Percentiles rank a stretch among this genome's conserved stretches.
These are phyloP conservation scores for Lotus japonicus DNA, from an alignment of 306 rosid species.

Conservation along the genomic window DNA sequence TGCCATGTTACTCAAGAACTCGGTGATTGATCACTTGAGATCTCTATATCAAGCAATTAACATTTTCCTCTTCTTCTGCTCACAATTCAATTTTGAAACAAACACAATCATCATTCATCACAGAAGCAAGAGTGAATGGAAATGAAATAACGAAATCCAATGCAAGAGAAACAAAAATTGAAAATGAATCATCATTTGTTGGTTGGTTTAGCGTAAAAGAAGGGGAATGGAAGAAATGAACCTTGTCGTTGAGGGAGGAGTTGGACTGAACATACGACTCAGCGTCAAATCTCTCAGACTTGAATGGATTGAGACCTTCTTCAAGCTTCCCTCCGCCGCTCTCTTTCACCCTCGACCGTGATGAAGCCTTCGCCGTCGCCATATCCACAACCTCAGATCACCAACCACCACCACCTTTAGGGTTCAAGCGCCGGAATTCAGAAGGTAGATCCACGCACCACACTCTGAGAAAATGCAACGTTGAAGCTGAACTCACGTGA, in stretches of 20 bases:
- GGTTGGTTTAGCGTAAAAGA: neutral
- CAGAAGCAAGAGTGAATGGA: neutral
- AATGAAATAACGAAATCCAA: neutral
- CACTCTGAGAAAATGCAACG: neutral
- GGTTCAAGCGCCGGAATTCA: constrained; percentile 15
- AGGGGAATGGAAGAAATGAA: neutral
- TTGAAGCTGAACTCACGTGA: neutral
- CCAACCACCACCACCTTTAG: constrained; percentile 10
- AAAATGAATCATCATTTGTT: neutral
- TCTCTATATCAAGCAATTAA: neutral
- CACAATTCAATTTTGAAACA: neutral
- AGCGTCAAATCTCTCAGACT: constrained; percentile 82
- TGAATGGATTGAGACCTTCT: constrained; percentile 75
- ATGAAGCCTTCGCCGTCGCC: constrained; percentile 58
- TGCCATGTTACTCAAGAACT: neutral
- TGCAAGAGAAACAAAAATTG: neutral
- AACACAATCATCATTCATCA: neutral
- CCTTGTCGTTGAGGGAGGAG: constrained; percentile 89
- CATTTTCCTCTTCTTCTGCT: no score
- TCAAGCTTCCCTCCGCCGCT: constrained; percentile 77
- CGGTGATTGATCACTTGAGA: neutral
- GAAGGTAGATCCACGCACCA: constrained; percentile 28
- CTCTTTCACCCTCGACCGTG: constrained; percentile 74
- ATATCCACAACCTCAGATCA: constrained; percentile 5
- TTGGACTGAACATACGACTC: constrained; percentile 67